These are phyloP conservation scores for Starmera amethionina DNA, from an alignment of 805 yeast species.

Conservation along the genomic window DNA sequence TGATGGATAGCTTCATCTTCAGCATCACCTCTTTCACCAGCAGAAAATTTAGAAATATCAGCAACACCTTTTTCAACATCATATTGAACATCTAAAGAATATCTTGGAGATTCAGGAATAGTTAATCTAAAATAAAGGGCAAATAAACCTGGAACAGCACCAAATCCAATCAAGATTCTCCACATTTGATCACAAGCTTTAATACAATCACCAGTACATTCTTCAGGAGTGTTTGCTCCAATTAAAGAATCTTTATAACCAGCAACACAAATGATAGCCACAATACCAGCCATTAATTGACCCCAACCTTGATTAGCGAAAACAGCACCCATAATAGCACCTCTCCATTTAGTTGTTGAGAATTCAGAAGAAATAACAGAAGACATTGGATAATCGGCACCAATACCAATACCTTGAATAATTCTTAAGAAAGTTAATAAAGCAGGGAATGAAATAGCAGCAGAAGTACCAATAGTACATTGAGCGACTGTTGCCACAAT, in stretches of 20 bases:
- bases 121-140: conserved; percentile 89
- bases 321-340: conserved; percentile 94
- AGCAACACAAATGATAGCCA: conserved; percentile 66
- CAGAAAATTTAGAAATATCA: conserved; percentile 39
- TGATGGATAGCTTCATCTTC: conserved; percentile 31
- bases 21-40: conserved; percentile 45
- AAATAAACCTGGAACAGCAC: conserved; percentile 78
- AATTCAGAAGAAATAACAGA: conserved; percentile 91
- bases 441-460: conserved; percentile 67
- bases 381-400: conserved; percentile 93
- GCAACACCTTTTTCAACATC: conserved; percentile 49
- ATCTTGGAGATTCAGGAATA: conserved; percentile 92
- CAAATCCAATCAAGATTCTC: conserved; percentile 86
- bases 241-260: conserved; percentile 61
- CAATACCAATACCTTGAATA: conserved; percentile 91
- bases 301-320: conserved; percentile 98
- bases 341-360: conserved; percentile 94
- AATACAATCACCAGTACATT: conserved; percentile 59
- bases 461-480: conserved; percentile 61
- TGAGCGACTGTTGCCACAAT: conserved; percentile 72
- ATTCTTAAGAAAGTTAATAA: conserved; percentile 72
- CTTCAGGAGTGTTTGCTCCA: conserved; percentile 40
- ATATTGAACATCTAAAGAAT: conserved; percentile 65
- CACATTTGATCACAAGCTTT: conserved; percentile 88
- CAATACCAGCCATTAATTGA: conserved; percentile 80